Base-by-base conservation (phyloP, 345 rosid genomes). In the sweet orange (Citrus sinensis) region DNA sequence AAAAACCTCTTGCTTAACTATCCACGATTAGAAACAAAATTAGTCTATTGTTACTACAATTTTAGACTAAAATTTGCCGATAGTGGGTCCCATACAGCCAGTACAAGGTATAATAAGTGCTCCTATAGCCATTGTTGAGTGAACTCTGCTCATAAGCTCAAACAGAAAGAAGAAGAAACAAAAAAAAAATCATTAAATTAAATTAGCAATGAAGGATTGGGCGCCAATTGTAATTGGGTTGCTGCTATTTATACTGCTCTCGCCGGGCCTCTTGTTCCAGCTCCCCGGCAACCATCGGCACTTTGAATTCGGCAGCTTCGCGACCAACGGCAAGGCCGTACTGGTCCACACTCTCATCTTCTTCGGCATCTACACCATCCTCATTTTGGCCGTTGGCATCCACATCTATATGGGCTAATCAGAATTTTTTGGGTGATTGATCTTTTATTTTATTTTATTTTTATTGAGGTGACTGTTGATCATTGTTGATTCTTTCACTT, bases 191-290 rank as follows among this genome's bases (percentile, higher is more conserved):
- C 24, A 32, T 1, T 20, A 24, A 30, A 10, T 24, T 61, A 1
- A 17, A 17, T 24, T 4, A 72, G 49, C 70, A 79, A 89, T 89
- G 90, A 35, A 63, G 77, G 93, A 90, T 68, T 90, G 93, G 93
- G 93, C 86, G 54, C 93, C 93, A 0, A 68, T 88, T 51, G 8
- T 90, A 3, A 4, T 88, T 10, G 93, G 90, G 40, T 29, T 80
- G 32, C 9, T 88, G 65, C 84, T 88, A 29, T 90, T 90, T 79
- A 84, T 86, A 27, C 83, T 88, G 8, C 86, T 88, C 22, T 83
- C 88, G 1, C 92, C 92, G 0, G 92, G 94, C 13, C 85, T 88
- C 29, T 58, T 90, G 49, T 81, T 90, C 78, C 92, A 90, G 82
- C 16, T 86, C 0, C 92, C 94, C 0, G 92, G 94, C 1, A 78